These are phyloP conservation scores for Cutaneotrichosporon spelunceum DNA, from an alignment of 1,284 basidiomycete species.

Conservation along the genomic window DNA sequence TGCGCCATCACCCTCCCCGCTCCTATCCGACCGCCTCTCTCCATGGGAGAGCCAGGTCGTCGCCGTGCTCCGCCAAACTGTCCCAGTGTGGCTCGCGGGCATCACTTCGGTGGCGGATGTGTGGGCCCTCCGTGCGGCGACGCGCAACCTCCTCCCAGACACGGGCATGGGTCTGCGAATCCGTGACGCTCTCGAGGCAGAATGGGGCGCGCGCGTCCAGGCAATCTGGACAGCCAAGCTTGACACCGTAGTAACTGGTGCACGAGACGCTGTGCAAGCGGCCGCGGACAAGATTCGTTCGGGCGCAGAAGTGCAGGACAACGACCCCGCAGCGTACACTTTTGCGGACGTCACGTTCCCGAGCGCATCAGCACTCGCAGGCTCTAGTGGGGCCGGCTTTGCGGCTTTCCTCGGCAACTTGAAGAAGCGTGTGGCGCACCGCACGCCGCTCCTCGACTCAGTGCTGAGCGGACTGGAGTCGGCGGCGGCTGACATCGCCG, in stretches of 20 bases:
- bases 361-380: conserved; percentile 26
- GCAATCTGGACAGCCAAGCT: conserved; percentile 45
- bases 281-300: conserved; percentile 30
- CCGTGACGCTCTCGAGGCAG: conserved; percentile 33
- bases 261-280: conserved; percentile 25
- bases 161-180: conserved; percentile 33
- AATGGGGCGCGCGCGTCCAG: conserved; percentile 43
- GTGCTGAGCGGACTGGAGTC: conserved; percentile 39
- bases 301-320: conserved; percentile 13
- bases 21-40: conserved; percentile 39
- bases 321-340: conserved; percentile 36
- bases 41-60: conserved; percentile 40
- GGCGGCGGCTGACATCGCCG: conserved; percentile 32
- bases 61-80: conserved; percentile 30
- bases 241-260: conserved; percentile 27
- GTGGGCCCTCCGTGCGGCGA: conserved; percentile 37
- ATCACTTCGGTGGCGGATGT: conserved; percentile 43
- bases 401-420: conserved; percentile 38
- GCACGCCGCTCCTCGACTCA: conserved; percentile 44
- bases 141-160: conserved; percentile 29
- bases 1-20: conserved; percentile 62
- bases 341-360: conserved; percentile 45
- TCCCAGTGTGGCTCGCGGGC: conserved; percentile 37
- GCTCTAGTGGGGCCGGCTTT: conserved; percentile 26
- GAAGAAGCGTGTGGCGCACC: conserved; percentile 34